phyloP scores from a whole-genome alignment of 2,329 filamentous ascomycete species.

The Tolypocladium inflatum region DNA sequence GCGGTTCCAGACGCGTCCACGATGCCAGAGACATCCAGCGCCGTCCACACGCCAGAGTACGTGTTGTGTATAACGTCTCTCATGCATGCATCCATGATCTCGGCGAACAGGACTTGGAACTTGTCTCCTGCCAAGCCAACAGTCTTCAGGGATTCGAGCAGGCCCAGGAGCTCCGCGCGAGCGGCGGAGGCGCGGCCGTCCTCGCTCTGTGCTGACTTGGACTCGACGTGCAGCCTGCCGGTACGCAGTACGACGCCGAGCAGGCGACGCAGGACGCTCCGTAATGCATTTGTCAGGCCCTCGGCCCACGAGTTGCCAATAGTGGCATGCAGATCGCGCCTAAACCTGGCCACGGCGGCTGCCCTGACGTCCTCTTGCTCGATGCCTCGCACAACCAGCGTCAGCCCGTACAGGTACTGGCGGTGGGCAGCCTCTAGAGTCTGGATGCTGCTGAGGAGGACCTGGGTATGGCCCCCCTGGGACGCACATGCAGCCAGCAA shows the following conservation, averaged over 20 bases:
- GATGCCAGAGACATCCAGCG: slow-evolving; percentile 11
- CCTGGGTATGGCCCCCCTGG: slow-evolving; percentile 31
- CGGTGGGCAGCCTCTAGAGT: slow-evolving; percentile 51
- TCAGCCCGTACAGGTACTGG: slow-evolving; percentile 46
- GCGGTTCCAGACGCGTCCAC: not conserved
- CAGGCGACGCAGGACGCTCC: slow-evolving; percentile 42
- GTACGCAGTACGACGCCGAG: slow-evolving; percentile 34
- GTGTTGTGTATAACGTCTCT: slow-evolving; percentile 50
- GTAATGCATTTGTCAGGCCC: slow-evolving; percentile 43
- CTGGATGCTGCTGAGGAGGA: slow-evolving; percentile 42
- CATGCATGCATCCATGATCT: slow-evolving; percentile 59
- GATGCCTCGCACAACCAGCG: slow-evolving; percentile 39
- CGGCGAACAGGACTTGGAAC: slow-evolving; percentile 63
- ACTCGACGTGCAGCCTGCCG: not conserved
- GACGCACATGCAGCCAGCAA: slow-evolving; percentile 38
- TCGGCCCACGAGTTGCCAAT: slow-evolving; percentile 53
- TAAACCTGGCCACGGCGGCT: slow-evolving; percentile 40
- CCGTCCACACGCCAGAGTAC: slow-evolving; percentile 53
- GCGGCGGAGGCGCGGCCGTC: slow-evolving; percentile 23
- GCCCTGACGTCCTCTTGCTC: slow-evolving; percentile 24
- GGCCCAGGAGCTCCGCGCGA: slow-evolving; percentile 40
- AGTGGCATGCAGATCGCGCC: slow-evolving; percentile 52
- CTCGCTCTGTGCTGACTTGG: slow-evolving; percentile 10
- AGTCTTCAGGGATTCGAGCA: slow-evolving; percentile 50
- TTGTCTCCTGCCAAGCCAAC: slow-evolving; percentile 61